phyloP scores from a whole-genome alignment of 164 flowering plant species.

The Stephania yunnanensis region DNA sequence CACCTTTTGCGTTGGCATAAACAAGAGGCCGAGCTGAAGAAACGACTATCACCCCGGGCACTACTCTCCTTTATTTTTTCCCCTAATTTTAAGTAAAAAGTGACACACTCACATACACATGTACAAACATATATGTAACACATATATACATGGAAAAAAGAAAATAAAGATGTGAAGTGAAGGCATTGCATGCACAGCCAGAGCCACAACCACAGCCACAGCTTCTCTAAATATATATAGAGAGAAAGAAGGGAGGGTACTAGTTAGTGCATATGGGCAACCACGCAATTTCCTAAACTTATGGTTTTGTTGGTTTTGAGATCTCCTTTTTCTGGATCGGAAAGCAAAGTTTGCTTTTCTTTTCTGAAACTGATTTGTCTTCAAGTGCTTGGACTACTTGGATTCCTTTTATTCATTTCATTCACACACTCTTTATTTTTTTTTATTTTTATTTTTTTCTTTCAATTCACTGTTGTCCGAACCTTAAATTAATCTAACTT shows the following conservation, averaged over 20 bases:
- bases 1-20: conserved; percentile 2
- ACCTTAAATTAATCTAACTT: conserved; percentile 2
- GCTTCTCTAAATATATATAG: conserved; percentile 4
- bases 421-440: not conserved
- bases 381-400: conserved; percentile 12
- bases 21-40: not conserved
- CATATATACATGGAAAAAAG: not conserved
- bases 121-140: too few species aligned
- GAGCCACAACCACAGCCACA: not conserved
- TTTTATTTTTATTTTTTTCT: not conserved
- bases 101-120: too few species aligned
- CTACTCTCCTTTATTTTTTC: conserved; percentile 1
- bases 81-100: not conserved
- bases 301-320: conserved; percentile 6
- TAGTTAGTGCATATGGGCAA: not conserved
- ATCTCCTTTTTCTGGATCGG: not conserved
- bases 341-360: conserved; percentile 7
- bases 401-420: conserved; percentile 5
- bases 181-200: not conserved
- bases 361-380: conserved; percentile 17
- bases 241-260: not conserved
- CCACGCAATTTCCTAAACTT: conserved; percentile 7
- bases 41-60: not conserved
- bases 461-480: conserved; percentile 5
- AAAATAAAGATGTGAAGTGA: not conserved